Percentiles rank a stretch among this genome's conserved stretches.
phyloP scores from a whole-genome alignment of 345 rosid genomes.

The Populus nigra region DNA sequence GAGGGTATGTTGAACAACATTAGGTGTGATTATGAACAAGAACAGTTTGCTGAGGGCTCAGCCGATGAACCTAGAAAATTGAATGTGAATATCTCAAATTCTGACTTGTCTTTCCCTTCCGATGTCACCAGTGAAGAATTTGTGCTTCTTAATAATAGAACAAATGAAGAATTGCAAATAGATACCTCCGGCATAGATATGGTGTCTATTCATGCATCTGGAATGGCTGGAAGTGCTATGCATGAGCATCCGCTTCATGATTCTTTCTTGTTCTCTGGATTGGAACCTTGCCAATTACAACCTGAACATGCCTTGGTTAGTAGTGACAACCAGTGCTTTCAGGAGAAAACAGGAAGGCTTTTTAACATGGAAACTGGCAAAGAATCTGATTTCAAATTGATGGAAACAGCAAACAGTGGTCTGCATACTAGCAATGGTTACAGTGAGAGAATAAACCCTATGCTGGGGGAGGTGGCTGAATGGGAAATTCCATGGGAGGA shows the following conservation, averaged over 20 bases:
- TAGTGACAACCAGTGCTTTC: conserved; percentile 22
- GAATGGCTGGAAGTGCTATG: conserved; percentile 12
- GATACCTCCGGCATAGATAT: conserved; percentile 19
- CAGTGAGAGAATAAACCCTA: conserved; percentile 54
- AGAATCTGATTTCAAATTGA: conserved; percentile 36
- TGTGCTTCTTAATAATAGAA: conserved; percentile 25
- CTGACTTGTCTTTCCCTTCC: conserved; percentile 32
- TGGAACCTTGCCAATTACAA: conserved; percentile 39
- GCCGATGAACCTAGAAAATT: conserved; percentile 40
- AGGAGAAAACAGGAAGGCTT: neutral
- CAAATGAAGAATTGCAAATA: conserved; percentile 22
- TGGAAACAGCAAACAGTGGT: conserved; percentile 30
- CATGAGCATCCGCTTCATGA: conserved; percentile 25
- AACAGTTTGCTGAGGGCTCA: conserved; percentile 26
- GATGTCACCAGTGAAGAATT: conserved; percentile 34
- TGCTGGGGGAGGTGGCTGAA: conserved; percentile 75
- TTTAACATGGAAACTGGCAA: conserved; percentile 22
- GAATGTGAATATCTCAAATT: conserved; percentile 29
- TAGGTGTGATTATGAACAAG: conserved; percentile 22
- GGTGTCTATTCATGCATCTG: conserved; percentile 13
- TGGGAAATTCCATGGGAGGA: conserved; percentile 97
- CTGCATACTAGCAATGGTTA: conserved; percentile 36
- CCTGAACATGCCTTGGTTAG: conserved; percentile 24
- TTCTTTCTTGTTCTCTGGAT: conserved; percentile 26
- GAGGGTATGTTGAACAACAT: conserved; percentile 15